Base-by-base conservation (phyloP, 495 filamentous ascomycete genomes). In the Penicillium paradoxum region DNA sequence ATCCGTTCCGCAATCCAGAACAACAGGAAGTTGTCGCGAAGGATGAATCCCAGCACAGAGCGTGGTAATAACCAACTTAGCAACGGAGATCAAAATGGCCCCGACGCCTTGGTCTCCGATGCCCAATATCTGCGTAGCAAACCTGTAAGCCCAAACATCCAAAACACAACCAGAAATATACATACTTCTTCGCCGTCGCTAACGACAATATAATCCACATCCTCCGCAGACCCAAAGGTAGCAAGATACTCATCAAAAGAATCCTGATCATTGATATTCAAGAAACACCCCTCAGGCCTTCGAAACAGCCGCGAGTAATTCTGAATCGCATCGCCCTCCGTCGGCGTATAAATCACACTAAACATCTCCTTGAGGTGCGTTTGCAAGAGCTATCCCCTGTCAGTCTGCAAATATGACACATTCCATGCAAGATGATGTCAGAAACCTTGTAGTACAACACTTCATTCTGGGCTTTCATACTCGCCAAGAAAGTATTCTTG, bases 81-180 rank as follows among this genome's bases (percentile, higher is more conserved):
- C 90, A 1, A 89, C 76, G 3, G 86, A 89, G 45, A 96, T 96
- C 14, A 93, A 71, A 45, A 96, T 88, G 6, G 84, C 89, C 13
- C 91, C 91, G 4, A 89, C 86, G n/a, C 91, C 90, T 67, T 95
- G 90, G 62, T 95, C 90, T 2, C 90, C 91, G 49, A 96, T 92
- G 0, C 90, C 90, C 6, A 95, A 79, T 51, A 96, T 95, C 73
- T 91, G 45, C 9, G 37, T 32, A 25, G 10, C 34, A 27, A 11
- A 7, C 6, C 6, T 8, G 24, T 13, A 13, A 13, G n/a, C 3
- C n/a, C 3, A 17, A 17, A 2, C 2, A 15, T 43, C n/a, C 24
- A 4, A 15, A 15, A 44, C 22, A 11, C 13, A n/a, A 3, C 7
- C 24, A 27, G 24, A 11, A 34, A n/a, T 11, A 14, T 13, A 34